A percentile compares a stretch with the other conserved stretches of the same genome.
Evolutionary conservation across 345 rosid species (phyloP).

Genomic region (Lepidium africanum): DNA sequence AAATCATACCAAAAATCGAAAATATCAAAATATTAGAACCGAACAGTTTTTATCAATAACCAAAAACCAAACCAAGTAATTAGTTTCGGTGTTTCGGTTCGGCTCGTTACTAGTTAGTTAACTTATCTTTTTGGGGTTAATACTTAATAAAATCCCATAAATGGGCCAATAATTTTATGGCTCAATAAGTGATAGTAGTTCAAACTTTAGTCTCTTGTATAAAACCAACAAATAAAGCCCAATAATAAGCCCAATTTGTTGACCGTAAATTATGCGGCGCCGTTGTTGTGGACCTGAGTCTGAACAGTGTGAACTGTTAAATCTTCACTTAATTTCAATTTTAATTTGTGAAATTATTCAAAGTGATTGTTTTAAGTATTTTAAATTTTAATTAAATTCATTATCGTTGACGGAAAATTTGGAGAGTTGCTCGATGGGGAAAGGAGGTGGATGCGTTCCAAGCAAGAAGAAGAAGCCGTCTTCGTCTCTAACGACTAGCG

Average conservation of each 20-base stretch:
- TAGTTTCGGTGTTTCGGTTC: no score
- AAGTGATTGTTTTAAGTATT: neutral
- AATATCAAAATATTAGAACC: no score
- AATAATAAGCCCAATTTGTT: neutral
- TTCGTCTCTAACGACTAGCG: slow-evolving; percentile 15
- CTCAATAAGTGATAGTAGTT: neutral
- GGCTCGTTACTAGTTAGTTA: neutral
- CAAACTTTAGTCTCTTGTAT: neutral
- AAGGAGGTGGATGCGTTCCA: slow-evolving; percentile 95
- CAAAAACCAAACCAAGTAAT: no score
- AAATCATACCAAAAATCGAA: no score
- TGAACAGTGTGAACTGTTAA: neutral
- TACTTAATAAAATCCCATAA: neutral
- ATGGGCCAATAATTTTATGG: neutral
- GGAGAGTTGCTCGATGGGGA: slow-evolving; percentile 52
- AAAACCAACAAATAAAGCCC: neutral
- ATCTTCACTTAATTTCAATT: neutral
- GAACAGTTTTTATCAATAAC: no score
- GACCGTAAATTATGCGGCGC: neutral
- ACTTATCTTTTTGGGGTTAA: neutral
- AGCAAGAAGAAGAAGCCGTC: slow-evolving; percentile 70
- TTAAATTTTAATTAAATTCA: neutral
- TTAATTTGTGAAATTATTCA: neutral
- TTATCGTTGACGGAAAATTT: slow-evolving; percentile 14
- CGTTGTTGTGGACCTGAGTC: neutral